A percentile compares a stretch with the other conserved stretches of the same genome.
Evolutionary conservation across 495 filamentous ascomycete species (phyloP).

Genomic region (Hypoxylon rickii): DNA sequence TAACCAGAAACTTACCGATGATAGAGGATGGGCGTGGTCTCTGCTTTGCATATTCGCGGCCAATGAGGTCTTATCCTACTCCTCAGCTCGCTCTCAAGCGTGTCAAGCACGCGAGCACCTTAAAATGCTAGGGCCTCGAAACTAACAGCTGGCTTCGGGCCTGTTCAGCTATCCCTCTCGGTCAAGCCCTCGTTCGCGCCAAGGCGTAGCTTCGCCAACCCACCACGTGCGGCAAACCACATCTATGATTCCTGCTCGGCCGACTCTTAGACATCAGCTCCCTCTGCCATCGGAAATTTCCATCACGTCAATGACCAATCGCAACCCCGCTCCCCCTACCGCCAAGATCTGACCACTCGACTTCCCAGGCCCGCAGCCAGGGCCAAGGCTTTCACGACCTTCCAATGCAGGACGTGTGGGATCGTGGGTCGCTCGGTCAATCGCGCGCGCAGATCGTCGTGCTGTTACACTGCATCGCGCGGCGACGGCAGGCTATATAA

Average conservation of each 20-base stretch:
- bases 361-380: slow-evolving; percentile 4
- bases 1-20: background rate
- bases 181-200: background rate
- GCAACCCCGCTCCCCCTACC: background rate
- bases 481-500: slow-evolving; percentile 10
- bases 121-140: slow-evolving; percentile 2
- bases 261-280: slow-evolving; percentile 2
- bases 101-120: background rate
- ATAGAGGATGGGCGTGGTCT: background rate
- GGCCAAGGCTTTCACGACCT: slow-evolving; percentile 29
- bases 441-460: slow-evolving; percentile 9
- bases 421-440: slow-evolving; percentile 11
- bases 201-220: background rate
- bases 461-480: slow-evolving; percentile 9
- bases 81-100: background rate
- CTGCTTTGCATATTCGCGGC: background rate
- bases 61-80: background rate
- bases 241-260: slow-evolving; percentile 23
- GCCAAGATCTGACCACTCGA: slow-evolving; percentile 23
- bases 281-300: slow-evolving; percentile 23
- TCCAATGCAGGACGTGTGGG: slow-evolving; percentile 22
- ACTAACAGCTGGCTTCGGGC: background rate
- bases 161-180: background rate
- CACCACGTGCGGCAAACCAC: slow-evolving; percentile 18
- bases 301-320: slow-evolving; percentile 18